Base-by-base conservation (phyloP, 2,329 filamentous ascomycete species). In the Sphaerostilbella broomeana region DNA sequence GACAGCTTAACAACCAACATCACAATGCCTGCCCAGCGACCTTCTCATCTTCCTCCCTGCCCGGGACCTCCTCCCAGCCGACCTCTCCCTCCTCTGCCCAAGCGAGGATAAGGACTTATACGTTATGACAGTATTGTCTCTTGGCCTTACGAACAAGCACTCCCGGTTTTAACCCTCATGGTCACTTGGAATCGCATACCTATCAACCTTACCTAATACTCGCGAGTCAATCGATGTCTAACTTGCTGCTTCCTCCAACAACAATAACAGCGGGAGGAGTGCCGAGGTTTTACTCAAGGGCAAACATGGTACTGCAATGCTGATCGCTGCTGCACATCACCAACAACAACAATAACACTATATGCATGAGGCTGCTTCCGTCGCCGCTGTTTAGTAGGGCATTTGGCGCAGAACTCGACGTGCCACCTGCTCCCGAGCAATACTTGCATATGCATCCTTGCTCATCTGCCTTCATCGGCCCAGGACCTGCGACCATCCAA, bases 1-100 rank as follows among this genome's bases (percentile, higher is more conserved):
- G 21, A 31, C 36, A 35, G 30, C 43, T 45, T 34, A 33, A 39
- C 34, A 43, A 42, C 12, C 41, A 44, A 46, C 46, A 53, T 46
- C 53, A 60, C 47, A 45, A 75, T 77, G 70, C 71, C 73, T 62
- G 65, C 72, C 48, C 74, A 78, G 61, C 73, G 77, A 58, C 77
- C 77, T 47, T 78, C 76, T 51, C 75, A 80, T 56, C 74, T 81
- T 49, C 77, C 77, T 65, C 77, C 77, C 51, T 81, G 77, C 73
- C 77, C 77, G 39, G 77, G 77, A 52, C 77, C 77, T 45, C 77
- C 77, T 54, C 77, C 77, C 47, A 76, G 71, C 62, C 69, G 77
- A 40, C 77, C 77, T 62, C 73, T 81, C 38, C 77, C 77, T 60
- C 73, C 77, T 62, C 72, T 81, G 47, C 77, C 77, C 58, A 80